Percentiles rank a stretch among this genome's conserved stretches.
These are phyloP conservation scores for Cercophora scortea DNA, from an alignment of 495 filamentous ascomycete species.

Conservation along the genomic window DNA sequence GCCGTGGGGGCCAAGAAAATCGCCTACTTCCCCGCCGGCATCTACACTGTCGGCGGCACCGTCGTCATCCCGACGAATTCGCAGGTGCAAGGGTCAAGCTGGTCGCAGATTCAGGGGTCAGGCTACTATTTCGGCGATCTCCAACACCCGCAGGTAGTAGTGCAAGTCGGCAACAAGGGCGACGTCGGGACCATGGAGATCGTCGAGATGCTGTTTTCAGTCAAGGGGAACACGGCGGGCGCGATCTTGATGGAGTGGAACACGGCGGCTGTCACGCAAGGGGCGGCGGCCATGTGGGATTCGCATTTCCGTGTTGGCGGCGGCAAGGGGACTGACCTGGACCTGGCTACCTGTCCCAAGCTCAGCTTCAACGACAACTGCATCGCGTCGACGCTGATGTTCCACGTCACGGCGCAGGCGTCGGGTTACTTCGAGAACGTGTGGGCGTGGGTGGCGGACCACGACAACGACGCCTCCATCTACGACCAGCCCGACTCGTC, in stretches of 20 bases:
- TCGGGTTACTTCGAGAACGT: conserved; percentile 66
- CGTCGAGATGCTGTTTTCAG: conserved; percentile 32
- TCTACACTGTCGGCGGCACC: conserved; percentile 22
- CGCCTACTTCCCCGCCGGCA: conserved; percentile 32
- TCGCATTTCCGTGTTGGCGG: conserved; percentile 35
- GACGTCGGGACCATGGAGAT: conserved; percentile 45
- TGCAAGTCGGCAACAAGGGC: conserved; percentile 43
- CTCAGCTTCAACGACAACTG: conserved; percentile 32
- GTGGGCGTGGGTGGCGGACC: conserved; percentile 91
- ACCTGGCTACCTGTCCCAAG: conserved; percentile 36
- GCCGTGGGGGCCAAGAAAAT: conserved; percentile 41
- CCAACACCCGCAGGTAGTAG: conserved; percentile 33
- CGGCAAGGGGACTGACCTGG: conserved; percentile 56
- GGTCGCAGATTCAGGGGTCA: conserved; percentile 18
- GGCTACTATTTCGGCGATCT: conserved; percentile 39
- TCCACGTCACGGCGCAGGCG: conserved; percentile 41
- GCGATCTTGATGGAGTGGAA: conserved; percentile 31
- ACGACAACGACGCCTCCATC: conserved; percentile 57
- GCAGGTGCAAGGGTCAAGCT: conserved; percentile 17
- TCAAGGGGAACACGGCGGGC: conserved; percentile 20
- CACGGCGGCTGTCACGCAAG: conserved; percentile 1
- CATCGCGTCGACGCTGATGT: conserved; percentile 41
- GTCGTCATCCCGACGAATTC: conserved; percentile 41
- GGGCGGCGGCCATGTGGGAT: conserved; percentile 23
- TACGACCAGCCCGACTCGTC: neutral